Evolutionary conservation across 495 filamentous ascomycete genomes (phyloP), one percentile per base, ranked within the genome.

Genomic region (Penicillium bovifimosum): DNA sequence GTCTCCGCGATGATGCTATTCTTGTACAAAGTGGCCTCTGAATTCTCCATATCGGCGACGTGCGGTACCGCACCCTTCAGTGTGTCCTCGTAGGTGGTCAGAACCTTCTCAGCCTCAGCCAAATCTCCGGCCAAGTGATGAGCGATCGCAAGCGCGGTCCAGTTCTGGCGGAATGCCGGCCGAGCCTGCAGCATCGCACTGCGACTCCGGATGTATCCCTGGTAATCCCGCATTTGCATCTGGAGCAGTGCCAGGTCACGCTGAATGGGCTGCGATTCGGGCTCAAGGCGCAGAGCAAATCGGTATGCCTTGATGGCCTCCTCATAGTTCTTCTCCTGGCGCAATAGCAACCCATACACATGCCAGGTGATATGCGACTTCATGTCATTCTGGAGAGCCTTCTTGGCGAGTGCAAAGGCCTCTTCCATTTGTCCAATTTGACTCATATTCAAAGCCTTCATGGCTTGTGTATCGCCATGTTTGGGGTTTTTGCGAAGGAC

Each of bases 361-460:
- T 99, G 93, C 93, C 93, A 99, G 75, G 91, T 96, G 59, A 97
- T 90, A 69, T 97, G 95, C 55, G 91, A 96, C 72, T 91, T 96
- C 91, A 97, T 96, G 61, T 96, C 91, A 55, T 91, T 87, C 42
- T 82, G 87, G 39, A 99, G 76, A 41, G 93, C 93, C 50, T 87
- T 80, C 74, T 96, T 97, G 55, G 87, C 92, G 47, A 99, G 78
- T 28, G 81, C 82, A 66, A 97, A 97, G 0, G 93, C 93, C 75
- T 99, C 93, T 40, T 96, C 87, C 16, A 83, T 80, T 72, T 95
- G 89, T 51, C 91, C 90, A 65, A 88, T 83, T 35, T 86, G 84
- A 68, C 95, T 97, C 73, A 95, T 87, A 55, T 96, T 96, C 35
- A 99, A 78, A 45, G 91, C 95, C 75, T 96, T 97, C 93, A 99